A percentile compares a stretch with the other conserved stretches of the same genome.
These are phyloP conservation scores for Colletotrichum sp. DNA, from an alignment of 2,329 filamentous ascomycete genomes.

Conservation along the genomic window DNA sequence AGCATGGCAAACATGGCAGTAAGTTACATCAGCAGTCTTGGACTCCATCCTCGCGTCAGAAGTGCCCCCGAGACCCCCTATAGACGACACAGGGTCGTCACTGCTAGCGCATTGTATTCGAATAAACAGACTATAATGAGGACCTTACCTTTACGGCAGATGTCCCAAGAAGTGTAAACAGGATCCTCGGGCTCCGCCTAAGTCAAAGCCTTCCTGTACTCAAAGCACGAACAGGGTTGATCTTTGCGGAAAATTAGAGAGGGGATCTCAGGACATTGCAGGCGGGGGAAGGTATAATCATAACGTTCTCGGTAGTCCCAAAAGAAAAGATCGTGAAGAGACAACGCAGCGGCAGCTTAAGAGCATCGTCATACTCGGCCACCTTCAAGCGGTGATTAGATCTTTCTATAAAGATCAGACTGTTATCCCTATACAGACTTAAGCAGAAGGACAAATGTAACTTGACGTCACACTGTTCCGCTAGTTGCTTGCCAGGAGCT, in stretches of 20 bases:
- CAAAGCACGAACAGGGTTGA: no score
- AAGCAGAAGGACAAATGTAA: neutral
- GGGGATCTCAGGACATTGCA: no score
- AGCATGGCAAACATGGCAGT: neutral
- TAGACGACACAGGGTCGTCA: accelerated
- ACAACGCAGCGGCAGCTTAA: no score
- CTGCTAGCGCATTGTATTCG: accelerated
- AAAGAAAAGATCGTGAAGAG: no score
- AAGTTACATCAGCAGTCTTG: accelerated
- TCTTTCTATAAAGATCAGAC: neutral
- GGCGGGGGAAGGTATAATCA: no score
- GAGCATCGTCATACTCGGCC: accelerated
- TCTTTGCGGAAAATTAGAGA: no score
- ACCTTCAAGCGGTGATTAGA: accelerated
- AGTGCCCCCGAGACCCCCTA: accelerated
- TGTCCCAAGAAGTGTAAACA: accelerated
- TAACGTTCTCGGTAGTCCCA: no score
- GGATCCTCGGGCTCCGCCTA: neutral
- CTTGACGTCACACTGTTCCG: accelerated
- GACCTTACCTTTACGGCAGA: no score
- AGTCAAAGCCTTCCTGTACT: no score
- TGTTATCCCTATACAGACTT: neutral
- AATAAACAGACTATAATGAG: neutral
- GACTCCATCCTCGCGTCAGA: neutral
- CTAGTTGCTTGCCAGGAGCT: accelerated